Percentiles rank a stretch among this genome's conserved stretches.
Conservation (phyloP, 371 early-diverging fungal genomes). For the Catenaria anguillulae region DNA sequence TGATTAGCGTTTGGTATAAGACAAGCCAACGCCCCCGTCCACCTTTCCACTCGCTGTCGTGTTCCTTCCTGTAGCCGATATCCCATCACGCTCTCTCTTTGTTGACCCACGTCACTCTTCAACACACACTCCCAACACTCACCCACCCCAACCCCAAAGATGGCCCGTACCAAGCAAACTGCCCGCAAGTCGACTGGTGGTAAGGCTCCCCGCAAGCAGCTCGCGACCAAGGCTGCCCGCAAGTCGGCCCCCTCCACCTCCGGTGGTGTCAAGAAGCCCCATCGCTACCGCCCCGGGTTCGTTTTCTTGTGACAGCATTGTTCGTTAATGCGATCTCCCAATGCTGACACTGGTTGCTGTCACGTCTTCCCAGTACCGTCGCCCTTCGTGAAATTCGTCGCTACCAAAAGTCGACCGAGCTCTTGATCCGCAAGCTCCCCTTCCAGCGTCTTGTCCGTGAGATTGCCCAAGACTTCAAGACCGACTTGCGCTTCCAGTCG, state of each 20-base stretch:
- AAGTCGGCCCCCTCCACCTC: slow-evolving; percentile 44
- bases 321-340: slow-evolving; percentile 20
- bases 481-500: slow-evolving; percentile 95
- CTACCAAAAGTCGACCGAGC: slow-evolving; percentile 95
- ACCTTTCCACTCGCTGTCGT: no score
- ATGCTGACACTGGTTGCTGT: no score
- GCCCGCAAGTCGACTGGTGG: slow-evolving; percentile 98
- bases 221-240: slow-evolving; percentile 90
- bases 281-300: slow-evolving; percentile 53
- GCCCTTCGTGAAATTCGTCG: slow-evolving; percentile 95
- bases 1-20: no score
- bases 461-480: slow-evolving; percentile 93
- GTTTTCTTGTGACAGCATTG: slow-evolving; percentile 7
- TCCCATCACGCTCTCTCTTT: no score
- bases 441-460: slow-evolving; percentile 97
- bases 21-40: no score
- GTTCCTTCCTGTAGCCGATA: no score
- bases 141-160: slow-evolving; percentile 14
- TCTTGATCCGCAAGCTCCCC: slow-evolving; percentile 94
- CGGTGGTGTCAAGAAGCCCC: slow-evolving; percentile 63
- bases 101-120: background rate
- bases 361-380: no score
- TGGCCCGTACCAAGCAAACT: slow-evolving; percentile 97
- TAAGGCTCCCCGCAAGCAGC: slow-evolving; percentile 95
- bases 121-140: background rate